Conservation (phyloP, 441 rosid genomes). For the Isatis lusitanica region DNA sequence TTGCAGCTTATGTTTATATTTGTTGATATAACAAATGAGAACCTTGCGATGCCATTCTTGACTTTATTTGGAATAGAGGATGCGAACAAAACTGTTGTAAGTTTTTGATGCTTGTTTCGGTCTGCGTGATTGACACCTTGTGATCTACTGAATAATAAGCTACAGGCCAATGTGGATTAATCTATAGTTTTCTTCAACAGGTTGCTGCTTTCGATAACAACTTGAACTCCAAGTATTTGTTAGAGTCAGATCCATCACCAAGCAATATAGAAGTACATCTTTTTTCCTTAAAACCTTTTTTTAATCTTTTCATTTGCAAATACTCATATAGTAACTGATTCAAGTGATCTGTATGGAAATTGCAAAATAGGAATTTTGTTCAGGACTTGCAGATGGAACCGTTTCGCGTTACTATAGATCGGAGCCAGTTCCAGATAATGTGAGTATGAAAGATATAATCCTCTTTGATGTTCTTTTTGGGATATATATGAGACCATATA, state of each 20-base stretch:
- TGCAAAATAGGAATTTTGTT: conserved; percentile 62
- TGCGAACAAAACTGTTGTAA: conserved; percentile 57
- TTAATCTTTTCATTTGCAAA: not conserved
- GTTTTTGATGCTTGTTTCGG: conserved; percentile 23
- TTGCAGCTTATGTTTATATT: conserved; percentile 74
- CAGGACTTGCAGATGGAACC: conserved; percentile 52
- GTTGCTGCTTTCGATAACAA: conserved; percentile 79
- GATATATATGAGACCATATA: not conserved
- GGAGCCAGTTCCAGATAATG: conserved; percentile 73
- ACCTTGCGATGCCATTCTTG: conserved; percentile 82
- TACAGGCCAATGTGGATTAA: not conserved
- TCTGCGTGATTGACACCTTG: not conserved
- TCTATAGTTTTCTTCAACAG: conserved; percentile 39
- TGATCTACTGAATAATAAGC: not conserved
- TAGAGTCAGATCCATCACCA: conserved; percentile 63
- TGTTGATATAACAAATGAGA: conserved; percentile 64
- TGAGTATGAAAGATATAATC: conserved; percentile 38
- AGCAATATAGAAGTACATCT: conserved; percentile 67
- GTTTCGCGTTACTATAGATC: conserved; percentile 66
- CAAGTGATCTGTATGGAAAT: conserved; percentile 4
- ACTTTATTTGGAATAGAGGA: conserved; percentile 80
- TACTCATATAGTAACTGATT: not conserved
- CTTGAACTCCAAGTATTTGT: conserved; percentile 60
- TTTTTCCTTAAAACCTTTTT: not conserved
- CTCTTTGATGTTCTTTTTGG: not conserved